phyloP scores from a whole-genome alignment of 139 green algal genomes.

The Yamagishiella unicocca region DNA sequence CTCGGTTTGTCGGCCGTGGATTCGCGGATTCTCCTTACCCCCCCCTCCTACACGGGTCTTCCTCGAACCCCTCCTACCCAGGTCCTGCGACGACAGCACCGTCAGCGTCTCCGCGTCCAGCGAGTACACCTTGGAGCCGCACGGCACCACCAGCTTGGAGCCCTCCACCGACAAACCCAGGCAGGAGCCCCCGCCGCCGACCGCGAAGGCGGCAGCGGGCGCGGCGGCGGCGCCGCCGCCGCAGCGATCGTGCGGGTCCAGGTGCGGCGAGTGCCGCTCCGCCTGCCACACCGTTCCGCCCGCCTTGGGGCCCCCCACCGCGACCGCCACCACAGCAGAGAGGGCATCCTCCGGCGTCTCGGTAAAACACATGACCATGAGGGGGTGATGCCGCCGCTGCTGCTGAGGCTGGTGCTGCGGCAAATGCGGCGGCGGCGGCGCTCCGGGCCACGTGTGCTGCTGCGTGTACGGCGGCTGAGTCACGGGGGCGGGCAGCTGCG shows the following conservation, averaged over 20 bases:
- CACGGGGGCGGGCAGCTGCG: no score
- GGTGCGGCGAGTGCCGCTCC: not conserved
- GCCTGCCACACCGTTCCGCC: not conserved
- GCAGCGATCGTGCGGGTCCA: not conserved
- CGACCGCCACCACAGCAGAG: no score
- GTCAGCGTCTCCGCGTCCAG: conserved; percentile 31
- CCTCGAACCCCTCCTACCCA: no score
- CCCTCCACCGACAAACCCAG: not conserved
- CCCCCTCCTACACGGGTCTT: no score
- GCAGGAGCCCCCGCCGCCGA: not conserved
- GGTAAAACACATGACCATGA: not conserved
- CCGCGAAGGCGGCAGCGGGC: not conserved
- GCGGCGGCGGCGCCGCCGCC: not conserved
- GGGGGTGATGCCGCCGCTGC: not conserved
- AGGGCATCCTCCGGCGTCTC: not conserved
- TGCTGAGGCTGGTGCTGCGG: not conserved
- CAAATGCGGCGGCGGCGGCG: not conserved
- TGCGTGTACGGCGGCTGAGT: not conserved
- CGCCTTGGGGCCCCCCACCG: no score
- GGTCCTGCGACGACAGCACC: not conserved
- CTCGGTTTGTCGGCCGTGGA: no score
- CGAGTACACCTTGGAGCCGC: not conserved
- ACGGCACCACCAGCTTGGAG: conserved; percentile 21
- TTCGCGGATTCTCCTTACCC: no score
- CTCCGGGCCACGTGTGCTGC: not conserved